Conservation (phyloP, 1,284 basidiomycete genomes). For the Coriolopsis trogii region DNA sequence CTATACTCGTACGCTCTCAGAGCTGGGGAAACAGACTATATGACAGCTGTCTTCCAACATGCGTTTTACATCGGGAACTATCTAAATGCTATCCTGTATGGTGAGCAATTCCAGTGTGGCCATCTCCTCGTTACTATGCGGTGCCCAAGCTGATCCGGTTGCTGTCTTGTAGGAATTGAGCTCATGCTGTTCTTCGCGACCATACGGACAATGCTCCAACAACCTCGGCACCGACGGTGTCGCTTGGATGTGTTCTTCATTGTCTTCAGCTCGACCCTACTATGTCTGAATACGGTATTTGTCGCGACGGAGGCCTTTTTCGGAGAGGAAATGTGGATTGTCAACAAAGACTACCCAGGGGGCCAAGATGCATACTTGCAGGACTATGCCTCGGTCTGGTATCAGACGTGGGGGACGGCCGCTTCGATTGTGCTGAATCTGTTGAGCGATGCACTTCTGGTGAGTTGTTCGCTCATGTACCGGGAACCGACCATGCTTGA, state of each 20-base stretch:
- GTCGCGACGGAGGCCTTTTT: conserved; percentile 22
- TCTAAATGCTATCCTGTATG: conserved; percentile 22
- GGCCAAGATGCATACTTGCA: conserved; percentile 15
- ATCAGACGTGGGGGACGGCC: conserved; percentile 24
- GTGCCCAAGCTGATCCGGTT: not conserved
- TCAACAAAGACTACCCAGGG: conserved; percentile 17
- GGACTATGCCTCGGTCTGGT: conserved; percentile 21
- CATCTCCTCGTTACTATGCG: too few species aligned
- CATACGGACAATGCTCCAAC: too few species aligned
- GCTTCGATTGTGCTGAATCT: conserved; percentile 20
- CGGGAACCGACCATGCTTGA: too few species aligned
- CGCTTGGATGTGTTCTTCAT: conserved; percentile 23
- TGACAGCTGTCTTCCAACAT: conserved; percentile 24
- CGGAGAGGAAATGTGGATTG: conserved; percentile 27
- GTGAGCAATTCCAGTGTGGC: too few species aligned
- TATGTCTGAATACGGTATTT: conserved; percentile 23
- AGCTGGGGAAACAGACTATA: too few species aligned
- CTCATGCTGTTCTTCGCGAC: conserved; percentile 21
- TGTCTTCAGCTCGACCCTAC: conserved; percentile 22
- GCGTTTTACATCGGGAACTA: conserved; percentile 21
- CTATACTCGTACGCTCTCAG: too few species aligned
- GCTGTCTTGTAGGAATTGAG: conserved; percentile 19
- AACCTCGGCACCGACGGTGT: conserved; percentile 2
- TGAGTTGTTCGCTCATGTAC: too few species aligned
- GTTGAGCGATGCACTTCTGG: conserved; percentile 22